Evolutionary conservation across 2,329 filamentous ascomycete species (phyloP).

Genomic region (Exophiala calicioides): DNA sequence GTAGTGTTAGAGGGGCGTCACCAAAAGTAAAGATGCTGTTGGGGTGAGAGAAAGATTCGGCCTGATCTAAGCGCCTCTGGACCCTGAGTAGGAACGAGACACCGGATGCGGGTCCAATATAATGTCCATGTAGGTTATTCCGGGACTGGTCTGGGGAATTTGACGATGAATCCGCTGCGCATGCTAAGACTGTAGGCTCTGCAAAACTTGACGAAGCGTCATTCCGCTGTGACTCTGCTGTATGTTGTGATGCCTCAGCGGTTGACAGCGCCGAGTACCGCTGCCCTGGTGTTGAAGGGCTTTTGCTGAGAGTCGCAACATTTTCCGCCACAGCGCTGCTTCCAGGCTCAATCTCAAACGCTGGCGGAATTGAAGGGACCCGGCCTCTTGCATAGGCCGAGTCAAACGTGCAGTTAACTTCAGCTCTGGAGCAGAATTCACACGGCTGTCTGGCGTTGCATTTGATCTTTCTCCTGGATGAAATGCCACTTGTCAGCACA

Average conservation of each 20-base stretch:
- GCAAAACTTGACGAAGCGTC: slow-evolving; percentile 3
- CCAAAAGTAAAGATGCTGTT: slow-evolving; percentile 34
- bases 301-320: not conserved
- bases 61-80: slow-evolving; percentile 27
- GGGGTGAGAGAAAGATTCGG: slow-evolving; percentile 38
- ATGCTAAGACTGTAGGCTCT: slow-evolving; percentile 1
- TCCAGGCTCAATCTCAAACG: not conserved
- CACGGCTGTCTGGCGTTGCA: slow-evolving; percentile 58
- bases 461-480: slow-evolving; percentile 55
- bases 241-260: slow-evolving; percentile 5
- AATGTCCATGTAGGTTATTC: slow-evolving; percentile 28
- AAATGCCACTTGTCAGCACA: slow-evolving; percentile 24
- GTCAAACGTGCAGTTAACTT: slow-evolving; percentile 24
- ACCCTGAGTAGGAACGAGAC: slow-evolving; percentile 30
- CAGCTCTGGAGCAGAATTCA: slow-evolving; percentile 25
- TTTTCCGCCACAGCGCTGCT: not conserved
- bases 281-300: slow-evolving; percentile 4
- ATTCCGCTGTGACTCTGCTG: not conserved
- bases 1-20: slow-evolving; percentile 46
- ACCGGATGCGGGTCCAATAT: slow-evolving; percentile 30
- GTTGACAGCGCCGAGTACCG: not conserved
- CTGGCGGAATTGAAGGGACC: slow-evolving; percentile 25
- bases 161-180: slow-evolving; percentile 34
- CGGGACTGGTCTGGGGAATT: slow-evolving; percentile 26
- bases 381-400: slow-evolving; percentile 23